Percentiles rank a stretch among this genome's conserved stretches.
phyloP scores from a whole-genome alignment of 148 eudicot genomes.

The Diospyros kaki region DNA sequence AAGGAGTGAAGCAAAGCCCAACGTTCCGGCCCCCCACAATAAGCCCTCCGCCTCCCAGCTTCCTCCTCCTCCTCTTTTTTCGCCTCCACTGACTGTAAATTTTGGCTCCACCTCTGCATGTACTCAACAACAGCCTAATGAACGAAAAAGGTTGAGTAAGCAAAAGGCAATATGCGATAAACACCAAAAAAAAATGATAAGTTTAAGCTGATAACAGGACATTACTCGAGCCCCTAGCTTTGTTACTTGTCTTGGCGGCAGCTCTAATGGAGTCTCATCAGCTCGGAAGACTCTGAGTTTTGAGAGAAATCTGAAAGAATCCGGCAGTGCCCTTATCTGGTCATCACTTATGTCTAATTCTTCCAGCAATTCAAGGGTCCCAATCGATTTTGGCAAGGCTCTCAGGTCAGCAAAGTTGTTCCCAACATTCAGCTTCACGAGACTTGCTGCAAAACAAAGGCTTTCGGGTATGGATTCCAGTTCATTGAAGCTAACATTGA shows the following conservation, averaged over 20 bases:
- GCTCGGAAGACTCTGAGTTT: constrained; percentile 50
- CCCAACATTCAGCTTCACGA: constrained; percentile 55
- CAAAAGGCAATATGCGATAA: not conserved
- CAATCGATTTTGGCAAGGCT: constrained; percentile 57
- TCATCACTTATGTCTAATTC: constrained; percentile 65
- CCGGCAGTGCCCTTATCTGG: constrained; percentile 61
- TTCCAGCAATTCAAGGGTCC: constrained; percentile 59
- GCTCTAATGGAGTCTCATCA: constrained; percentile 62
- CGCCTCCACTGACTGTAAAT: too few relatives aligned
- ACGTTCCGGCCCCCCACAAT: too few relatives aligned
- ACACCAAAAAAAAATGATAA: not conserved
- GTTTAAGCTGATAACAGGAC: not conserved
- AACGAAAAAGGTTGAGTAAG: not conserved
- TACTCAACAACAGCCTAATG: constrained; percentile 59
- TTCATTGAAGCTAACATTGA: constrained; percentile 68
- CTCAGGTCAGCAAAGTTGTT: constrained; percentile 73
- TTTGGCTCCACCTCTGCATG: constrained; percentile 20
- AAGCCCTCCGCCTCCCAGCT: too few relatives aligned
- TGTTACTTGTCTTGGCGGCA: constrained; percentile 51
- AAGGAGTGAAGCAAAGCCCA: too few relatives aligned
- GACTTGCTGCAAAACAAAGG: constrained; percentile 43
- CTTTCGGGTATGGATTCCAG: constrained; percentile 60
- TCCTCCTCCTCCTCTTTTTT: too few relatives aligned
- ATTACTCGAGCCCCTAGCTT: constrained; percentile 65
- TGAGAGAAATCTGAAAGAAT: constrained; percentile 51